Base-by-base conservation (phyloP, 306 rosid species). In the Rubus idaeus region DNA sequence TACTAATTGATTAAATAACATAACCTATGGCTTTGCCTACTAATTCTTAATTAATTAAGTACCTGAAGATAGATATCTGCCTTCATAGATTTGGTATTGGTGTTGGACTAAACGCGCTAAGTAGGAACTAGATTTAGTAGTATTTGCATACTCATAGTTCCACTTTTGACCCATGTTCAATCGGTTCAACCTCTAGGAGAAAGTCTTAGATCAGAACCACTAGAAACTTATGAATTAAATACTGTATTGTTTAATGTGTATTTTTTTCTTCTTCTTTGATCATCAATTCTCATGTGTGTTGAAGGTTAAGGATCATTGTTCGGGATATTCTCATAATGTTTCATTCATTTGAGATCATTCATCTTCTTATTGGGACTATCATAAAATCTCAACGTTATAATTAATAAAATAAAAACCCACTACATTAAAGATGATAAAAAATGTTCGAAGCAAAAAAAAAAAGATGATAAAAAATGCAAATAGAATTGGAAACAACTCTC, bases 61-160 rank as follows among this genome's bases (percentile, higher is more conserved):
- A 21, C 63, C 63, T n/a, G 10, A 4, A 20, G 63, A 57, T 60
- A 11, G 8, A 4, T 9, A 60, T 60, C 65, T 23, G 3, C 26
- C 6, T 20, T 2, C 62, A 23, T 23, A 23, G 26, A 23, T 23
- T 23, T 23, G 26, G 26, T 23, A 23, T 23, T 58, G 47, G 46
- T 78, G 46, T 74, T 82, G 80, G 83, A 21, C 8, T 40, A 78
- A 47, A 78, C 83, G 74, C 80, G 77, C 60, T 62, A 44, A 74
- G 70, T 68, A 51, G 47, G 83, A 30, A 78, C 76, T 45, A 20
- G 21, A 74, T 62, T 62, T 3, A 35, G 68, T 35, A 5, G 63
- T 67, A 41, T 20, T 30, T 17, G 42, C 26, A 40, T n/a, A 57
- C 26, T 56, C 71, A 75, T 20, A 75, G 6, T 51, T 63, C 77